These are phyloP conservation scores for Ananas comosus DNA, from an alignment of 176 grass and related monocot genomes.

Conservation along the genomic window DNA sequence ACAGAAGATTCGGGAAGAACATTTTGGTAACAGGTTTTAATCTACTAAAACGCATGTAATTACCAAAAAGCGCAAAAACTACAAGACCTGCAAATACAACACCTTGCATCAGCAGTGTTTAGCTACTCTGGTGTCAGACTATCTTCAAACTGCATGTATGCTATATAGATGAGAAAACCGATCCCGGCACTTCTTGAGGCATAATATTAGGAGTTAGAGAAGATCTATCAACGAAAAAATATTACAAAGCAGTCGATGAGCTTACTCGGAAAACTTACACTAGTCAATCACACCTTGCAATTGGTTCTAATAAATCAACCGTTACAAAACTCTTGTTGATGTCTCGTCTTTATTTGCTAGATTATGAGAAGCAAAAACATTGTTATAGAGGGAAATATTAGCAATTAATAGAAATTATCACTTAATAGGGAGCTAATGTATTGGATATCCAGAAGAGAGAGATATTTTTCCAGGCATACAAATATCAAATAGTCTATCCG, in stretches of 20 bases:
- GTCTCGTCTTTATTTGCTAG: background rate
- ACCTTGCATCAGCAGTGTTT: background rate
- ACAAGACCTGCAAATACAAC: background rate
- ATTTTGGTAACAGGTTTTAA: no score
- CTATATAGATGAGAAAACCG: background rate
- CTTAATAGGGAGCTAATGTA: background rate
- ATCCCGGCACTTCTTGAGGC: background rate
- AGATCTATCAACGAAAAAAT: background rate
- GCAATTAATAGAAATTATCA: background rate
- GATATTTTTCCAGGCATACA: background rate
- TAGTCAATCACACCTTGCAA: background rate
- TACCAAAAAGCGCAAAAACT: background rate
- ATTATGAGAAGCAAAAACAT: background rate
- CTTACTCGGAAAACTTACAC: background rate
- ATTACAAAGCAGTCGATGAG: background rate
- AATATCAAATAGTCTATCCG: background rate
- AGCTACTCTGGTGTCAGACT: background rate
- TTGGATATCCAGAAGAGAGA: background rate
- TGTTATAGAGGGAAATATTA: background rate
- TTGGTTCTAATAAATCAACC: background rate
- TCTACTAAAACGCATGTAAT: background rate
- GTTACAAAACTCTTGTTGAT: background rate
- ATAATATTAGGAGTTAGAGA: background rate
- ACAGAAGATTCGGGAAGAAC: background rate
- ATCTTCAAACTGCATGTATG: background rate